Evolutionary conservation across 2,329 filamentous ascomycete species (phyloP), one percentile per base, ranked within the genome.

Genomic region (Herpomyces periplanetae): DNA sequence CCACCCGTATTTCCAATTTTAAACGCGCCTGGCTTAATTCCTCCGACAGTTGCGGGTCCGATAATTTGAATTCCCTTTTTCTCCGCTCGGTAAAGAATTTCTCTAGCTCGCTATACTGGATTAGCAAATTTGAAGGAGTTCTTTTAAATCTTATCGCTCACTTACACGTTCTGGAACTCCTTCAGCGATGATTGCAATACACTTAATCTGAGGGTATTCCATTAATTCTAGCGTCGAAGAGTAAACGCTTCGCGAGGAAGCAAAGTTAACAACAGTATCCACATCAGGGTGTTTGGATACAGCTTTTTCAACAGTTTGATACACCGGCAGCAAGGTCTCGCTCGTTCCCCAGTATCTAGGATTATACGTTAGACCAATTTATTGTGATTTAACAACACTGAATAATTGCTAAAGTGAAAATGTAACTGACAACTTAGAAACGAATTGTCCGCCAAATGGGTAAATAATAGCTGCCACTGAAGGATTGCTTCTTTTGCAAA

Each of bases 1-100:
- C 80, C 80, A 56, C 80, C 80, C 34, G 80, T 96, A 57, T 96
- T 96, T 42, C 80, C 80, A 29, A 96, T 96, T 59, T 91, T 96
- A 65, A 75, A 96, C 41, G 66, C 68, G 42, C 80, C 80, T 26
- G 80, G 80, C 59, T 91, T 96, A 50, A 96, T 91, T 36, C 80
- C 80, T 57, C 80, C 80, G 27, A 96, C 80, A 22, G 80, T 96
- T 33, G 80, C 80, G 28, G 80, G 80, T 28, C 80, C 80, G 37
- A 96, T 88, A 42, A 96, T 96, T 43, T 73, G 88, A 39, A 96
- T 64, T 27, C 75, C 75, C 63, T 91, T 96, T 58, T 88, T 75
- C 49, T 80, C 55, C 30, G 80, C 80, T 31, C 85, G 61, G 39
- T 91, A 63, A 38, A 87, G 58, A 39, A 96, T 91, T 49, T 96